phyloP scores from a whole-genome alignment of 2,329 filamentous ascomycete species.

The Fusarium gaditjirri region DNA sequence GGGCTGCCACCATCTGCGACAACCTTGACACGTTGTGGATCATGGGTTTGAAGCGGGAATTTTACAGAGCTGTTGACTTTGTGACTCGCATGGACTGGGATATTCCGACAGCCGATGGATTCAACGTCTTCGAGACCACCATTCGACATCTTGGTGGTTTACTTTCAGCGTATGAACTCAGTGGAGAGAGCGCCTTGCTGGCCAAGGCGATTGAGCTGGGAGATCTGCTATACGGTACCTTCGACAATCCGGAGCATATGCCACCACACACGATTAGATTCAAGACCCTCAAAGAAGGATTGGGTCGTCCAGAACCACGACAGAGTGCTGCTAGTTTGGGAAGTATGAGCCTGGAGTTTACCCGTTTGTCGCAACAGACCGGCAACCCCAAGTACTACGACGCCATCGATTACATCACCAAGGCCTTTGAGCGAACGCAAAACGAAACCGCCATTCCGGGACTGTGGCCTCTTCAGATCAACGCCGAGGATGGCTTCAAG shows the following conservation, averaged over 20 bases:
- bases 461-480: conserved; percentile 68
- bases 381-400: conserved; percentile 69
- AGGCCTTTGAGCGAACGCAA: conserved; percentile 64
- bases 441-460: conserved; percentile 66
- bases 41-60: conserved; percentile 71
- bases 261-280: conserved; percentile 62
- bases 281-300: conserved; percentile 49
- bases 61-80: conserved; percentile 67
- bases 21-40: conserved; percentile 74
- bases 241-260: conserved; percentile 74
- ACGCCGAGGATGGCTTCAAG: conserved; percentile 50
- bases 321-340: conserved; percentile 56
- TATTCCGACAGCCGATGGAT: conserved; percentile 53
- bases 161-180: conserved; percentile 74
- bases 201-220: conserved; percentile 70
- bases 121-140: conserved; percentile 75
- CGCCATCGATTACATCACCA: conserved; percentile 66
- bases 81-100: conserved; percentile 61
- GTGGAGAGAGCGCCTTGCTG: conserved; percentile 63
- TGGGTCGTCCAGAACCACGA: conserved; percentile 45
- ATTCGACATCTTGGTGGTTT: conserved; percentile 75
- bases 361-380: conserved; percentile 70
- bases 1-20: conserved; percentile 72
- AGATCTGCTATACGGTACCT: conserved; percentile 70
- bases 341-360: conserved; percentile 70